phyloP scores from a whole-genome alignment of 306 rosid genomes.

The Acacia acuminata region DNA sequence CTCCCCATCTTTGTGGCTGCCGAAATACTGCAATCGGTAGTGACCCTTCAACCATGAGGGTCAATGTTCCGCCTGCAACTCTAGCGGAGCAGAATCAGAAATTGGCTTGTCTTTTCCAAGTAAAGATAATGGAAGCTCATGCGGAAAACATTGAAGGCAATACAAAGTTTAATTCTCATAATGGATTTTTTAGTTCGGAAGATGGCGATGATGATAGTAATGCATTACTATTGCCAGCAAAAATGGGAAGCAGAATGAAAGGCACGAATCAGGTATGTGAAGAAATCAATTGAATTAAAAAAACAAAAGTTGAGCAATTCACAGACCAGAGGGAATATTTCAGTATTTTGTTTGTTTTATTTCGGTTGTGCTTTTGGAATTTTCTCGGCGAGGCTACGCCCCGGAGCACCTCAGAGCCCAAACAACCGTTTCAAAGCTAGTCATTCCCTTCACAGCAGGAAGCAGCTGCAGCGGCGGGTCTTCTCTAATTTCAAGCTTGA shows the following conservation, averaged over 20 bases:
- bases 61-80: not conserved
- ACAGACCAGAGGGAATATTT: too few relatives aligned
- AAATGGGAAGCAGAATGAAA: constrained; percentile 50
- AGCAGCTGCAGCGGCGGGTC: not conserved
- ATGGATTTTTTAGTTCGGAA: constrained; percentile 41
- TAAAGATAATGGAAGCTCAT: constrained; percentile 19
- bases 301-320: too few relatives aligned
- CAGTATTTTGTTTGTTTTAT: not conserved
- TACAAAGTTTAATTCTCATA: not conserved
- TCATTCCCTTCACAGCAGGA: not conserved
- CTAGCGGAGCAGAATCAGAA: not conserved
- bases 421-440: constrained; percentile 39
- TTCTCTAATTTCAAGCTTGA: not conserved
- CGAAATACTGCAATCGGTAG: not conserved
- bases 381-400: constrained; percentile 1
- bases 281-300: too few relatives aligned
- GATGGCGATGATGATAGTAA: constrained; percentile 51
- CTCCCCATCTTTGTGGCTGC: not conserved
- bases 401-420: not conserved
- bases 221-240: constrained; percentile 42
- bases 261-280: constrained; percentile 50
- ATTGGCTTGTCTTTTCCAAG: not conserved
- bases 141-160: constrained; percentile 5
- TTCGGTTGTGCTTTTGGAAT: not conserved
- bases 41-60: not conserved